Base-by-base conservation (phyloP, 495 filamentous ascomycete genomes). In the Terfezia boudieri region DNA sequence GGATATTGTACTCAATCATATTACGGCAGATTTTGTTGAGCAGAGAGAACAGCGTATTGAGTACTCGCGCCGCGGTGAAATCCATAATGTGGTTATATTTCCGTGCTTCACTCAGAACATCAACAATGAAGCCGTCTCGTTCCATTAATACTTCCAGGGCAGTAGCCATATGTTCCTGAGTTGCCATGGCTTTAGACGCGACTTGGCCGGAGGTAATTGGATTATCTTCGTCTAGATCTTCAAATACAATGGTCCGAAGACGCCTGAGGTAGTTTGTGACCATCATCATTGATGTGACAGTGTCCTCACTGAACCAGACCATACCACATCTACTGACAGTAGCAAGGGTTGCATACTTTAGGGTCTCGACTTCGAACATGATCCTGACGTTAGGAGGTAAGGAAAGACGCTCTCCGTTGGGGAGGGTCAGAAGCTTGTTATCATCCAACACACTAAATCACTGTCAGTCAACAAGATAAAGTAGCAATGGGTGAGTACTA, bases 261-360 rank as follows among this genome's bases (percentile, higher is more conserved):
- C 78, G 79, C 58, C 88, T 79, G 36, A 99, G 77, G 63, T 96
- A 94, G 65, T 94, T 86, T 56, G 76, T 70, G 37, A 95, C 78
- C 78, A 96, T 86, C 86, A 99, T 94, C 59, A 74, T 76, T 8
- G 85, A 76, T 17, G 84, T 88, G 43, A 99, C 87, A 16, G 86
- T 96, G 62, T 99, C 92, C 58, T 92, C 88, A 64, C 88, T 96
- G 70, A 95, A 96, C 90, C 90, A 99, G 8, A 99, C 90, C 90
- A 99, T 99, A 73, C 90, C 90, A 69, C 90, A 99, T 70, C 90
- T 86, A 81, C 81, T 86, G 61, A 99, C 90, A 41, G 90, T 99
- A 41, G 90, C 90, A 43, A 96, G 75, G 0, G 90, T 99, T 41
- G 90, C 90, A 66, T 99, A 99, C 62, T 89, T 93, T 43, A 99